Base-by-base conservation (phyloP, 2,329 filamentous ascomycete genomes). In the Zarea fungicola region DNA sequence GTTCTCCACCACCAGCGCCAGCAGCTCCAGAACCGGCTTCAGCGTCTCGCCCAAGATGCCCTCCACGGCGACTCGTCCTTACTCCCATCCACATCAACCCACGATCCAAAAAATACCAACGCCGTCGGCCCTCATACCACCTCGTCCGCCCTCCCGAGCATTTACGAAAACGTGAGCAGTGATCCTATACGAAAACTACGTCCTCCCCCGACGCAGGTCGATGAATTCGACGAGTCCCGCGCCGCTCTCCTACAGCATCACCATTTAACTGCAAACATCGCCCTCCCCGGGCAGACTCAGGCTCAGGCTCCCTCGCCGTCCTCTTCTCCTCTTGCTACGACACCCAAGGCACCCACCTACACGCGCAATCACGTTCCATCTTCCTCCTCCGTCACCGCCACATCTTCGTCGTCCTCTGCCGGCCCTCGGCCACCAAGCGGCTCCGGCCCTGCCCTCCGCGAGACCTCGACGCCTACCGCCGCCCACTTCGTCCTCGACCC, bases 141-240 rank as follows among this genome's bases (percentile, higher is more conserved):
- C 48, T 48, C 55, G 49, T 54, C 55, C 49, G 51, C 51, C 45
- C 60, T 62, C 41, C 56, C 44, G 42, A 55, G 60, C 47, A 62
- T 62, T 21, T 54, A 57, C 54, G 60, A 62, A 31, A 46, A 58
- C 50, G 34, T 45, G 48, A 39, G 19, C 52, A 52, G 5, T 37
- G 50, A 31, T 54, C 54, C 44, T 54, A 51, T 39, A 54, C 43
- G 54, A 53, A 50, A 51, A 55, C 49, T 55, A 58, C 48, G 46
- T 0, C 44, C 44, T 3, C 44, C 28, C 21, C 35, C 37, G 26
- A 26, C 19, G 10, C 31, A 11, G 32, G 35, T 36, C 8, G 44
- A 34, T 19, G 44, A 48, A 19, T 11, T 32, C 36, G 44, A 34
- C 35, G 21, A 32, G 26, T 32, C 35, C 11, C 36, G 36, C 35